phyloP scores from a whole-genome alignment of 257 asterid genomes.

The Vinca minor region DNA sequence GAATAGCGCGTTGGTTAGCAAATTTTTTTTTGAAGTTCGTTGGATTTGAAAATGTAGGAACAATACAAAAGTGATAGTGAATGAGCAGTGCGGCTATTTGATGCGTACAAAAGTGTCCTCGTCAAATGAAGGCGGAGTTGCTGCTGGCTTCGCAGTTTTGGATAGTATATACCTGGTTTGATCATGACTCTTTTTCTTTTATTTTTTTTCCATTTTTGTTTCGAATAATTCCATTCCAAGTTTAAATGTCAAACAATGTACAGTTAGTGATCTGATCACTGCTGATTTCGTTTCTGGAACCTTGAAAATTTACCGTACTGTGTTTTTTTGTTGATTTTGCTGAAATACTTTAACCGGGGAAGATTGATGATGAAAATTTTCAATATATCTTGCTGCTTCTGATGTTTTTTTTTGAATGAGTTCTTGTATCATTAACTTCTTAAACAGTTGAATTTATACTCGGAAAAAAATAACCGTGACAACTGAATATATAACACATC shows the following conservation, averaged over 20 bases:
- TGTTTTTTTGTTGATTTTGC: neutral
- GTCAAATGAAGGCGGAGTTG: constrained; percentile 95
- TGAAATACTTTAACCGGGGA: neutral
- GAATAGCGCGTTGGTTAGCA: neutral
- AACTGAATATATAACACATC: too few species aligned
- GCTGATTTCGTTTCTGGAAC: neutral
- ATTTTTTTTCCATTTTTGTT: too few species aligned
- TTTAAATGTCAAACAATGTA: neutral
- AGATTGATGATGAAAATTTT: neutral
- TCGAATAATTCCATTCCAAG: neutral
- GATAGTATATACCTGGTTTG: constrained; percentile 83
- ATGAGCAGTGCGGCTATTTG: constrained; percentile 60
- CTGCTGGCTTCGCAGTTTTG: constrained; percentile 88
- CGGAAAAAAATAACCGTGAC: too few species aligned
- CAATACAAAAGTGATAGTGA: constrained; percentile 44
- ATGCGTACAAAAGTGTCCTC: constrained; percentile 96
- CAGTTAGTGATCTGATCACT: neutral
- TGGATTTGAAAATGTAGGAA: constrained; percentile 37
- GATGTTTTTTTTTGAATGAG: neutral
- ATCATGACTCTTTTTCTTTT: constrained; percentile 1
- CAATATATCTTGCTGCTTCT: neutral
- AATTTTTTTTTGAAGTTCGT: too few species aligned
- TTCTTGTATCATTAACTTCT: neutral
- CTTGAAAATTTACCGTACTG: neutral
- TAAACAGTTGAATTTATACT: neutral